These are phyloP conservation scores for Lentinus brumalis DNA, from an alignment of 768 basidiomycete species.

Conservation along the genomic window DNA sequence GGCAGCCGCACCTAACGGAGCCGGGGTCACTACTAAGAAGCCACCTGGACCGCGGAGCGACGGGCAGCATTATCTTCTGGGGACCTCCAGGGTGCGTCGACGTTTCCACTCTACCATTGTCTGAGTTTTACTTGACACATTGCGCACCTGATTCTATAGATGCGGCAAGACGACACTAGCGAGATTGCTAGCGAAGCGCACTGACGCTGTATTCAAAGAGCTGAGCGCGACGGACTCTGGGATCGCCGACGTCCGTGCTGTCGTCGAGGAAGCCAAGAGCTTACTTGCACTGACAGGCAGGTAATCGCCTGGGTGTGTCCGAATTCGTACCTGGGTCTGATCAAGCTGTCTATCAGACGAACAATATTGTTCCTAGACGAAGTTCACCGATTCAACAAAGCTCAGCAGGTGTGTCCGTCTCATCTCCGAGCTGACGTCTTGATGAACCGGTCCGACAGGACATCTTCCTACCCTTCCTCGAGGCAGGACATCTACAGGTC, in stretches of 20 bases:
- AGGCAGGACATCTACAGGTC: slow-evolving; percentile 72
- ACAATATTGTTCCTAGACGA: slow-evolving; percentile 85
- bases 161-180: slow-evolving; percentile 81
- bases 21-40: slow-evolving; percentile 57
- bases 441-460: slow-evolving; percentile 46
- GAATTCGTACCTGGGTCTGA: not conserved
- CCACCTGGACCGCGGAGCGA: slow-evolving; percentile 49
- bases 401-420: slow-evolving; percentile 54
- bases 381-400: slow-evolving; percentile 77
- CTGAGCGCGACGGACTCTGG: slow-evolving; percentile 72
- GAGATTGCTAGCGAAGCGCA: slow-evolving; percentile 61
- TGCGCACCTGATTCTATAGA: slow-evolving; percentile 30
- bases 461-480: slow-evolving; percentile 79
- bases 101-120: not conserved
- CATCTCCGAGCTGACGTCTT: not conserved
- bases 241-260: slow-evolving; percentile 68
- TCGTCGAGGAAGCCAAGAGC: slow-evolving; percentile 77
- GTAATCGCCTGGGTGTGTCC: slow-evolving; percentile 34
- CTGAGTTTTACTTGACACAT: not conserved
- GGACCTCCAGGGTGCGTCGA: slow-evolving; percentile 65
- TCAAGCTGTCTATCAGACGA: slow-evolving; percentile 41
- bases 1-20: slow-evolving; percentile 66
- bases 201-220: slow-evolving; percentile 69
- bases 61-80: slow-evolving; percentile 71
- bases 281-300: slow-evolving; percentile 64